These are phyloP conservation scores for Chrysoporthe puriensis DNA, from an alignment of 2,329 filamentous ascomycete species.

Conservation along the genomic window DNA sequence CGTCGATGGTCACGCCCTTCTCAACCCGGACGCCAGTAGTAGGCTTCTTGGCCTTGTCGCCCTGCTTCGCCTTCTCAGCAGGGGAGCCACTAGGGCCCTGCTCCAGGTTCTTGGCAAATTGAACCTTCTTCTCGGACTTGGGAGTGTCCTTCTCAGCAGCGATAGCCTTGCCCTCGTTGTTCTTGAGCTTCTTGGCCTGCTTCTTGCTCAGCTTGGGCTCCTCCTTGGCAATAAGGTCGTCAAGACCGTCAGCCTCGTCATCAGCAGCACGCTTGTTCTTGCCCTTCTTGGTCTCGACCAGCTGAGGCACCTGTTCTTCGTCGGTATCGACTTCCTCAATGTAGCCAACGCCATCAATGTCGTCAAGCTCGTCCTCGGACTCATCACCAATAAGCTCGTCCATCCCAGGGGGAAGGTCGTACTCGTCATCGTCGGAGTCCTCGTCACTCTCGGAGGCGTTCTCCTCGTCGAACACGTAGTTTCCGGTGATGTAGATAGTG, in stretches of 20 bases:
- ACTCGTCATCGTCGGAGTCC: slow-evolving; percentile 72
- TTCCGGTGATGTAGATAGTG: slow-evolving; percentile 89
- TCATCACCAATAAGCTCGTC: slow-evolving; percentile 73
- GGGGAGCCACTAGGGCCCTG: slow-evolving; percentile 84
- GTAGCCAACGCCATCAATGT: slow-evolving; percentile 72
- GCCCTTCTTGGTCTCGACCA: slow-evolving; percentile 65
- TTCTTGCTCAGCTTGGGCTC: slow-evolving; percentile 89
- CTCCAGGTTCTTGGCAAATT: slow-evolving; percentile 98
- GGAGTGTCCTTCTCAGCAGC: slow-evolving; percentile 58
- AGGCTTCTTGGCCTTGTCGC: slow-evolving; percentile 48
- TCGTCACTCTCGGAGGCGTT: slow-evolving; percentile 66
- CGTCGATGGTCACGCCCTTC: slow-evolving; percentile 89
- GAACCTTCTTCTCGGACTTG: slow-evolving; percentile 88
- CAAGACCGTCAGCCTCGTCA: slow-evolving; percentile 69
- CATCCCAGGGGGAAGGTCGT: slow-evolving; percentile 79
- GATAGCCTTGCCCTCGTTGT: slow-evolving; percentile 92
- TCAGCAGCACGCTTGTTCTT: slow-evolving; percentile 96
- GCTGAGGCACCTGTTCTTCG: slow-evolving; percentile 72
- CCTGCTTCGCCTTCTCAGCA: slow-evolving; percentile 44
- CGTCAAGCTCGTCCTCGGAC: slow-evolving; percentile 78
- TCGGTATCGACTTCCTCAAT: slow-evolving; percentile 82
- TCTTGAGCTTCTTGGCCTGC: slow-evolving; percentile 97
- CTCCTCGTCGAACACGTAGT: slow-evolving; percentile 80
- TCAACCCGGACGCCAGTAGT: slow-evolving; percentile 74
- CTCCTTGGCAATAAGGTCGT: slow-evolving; percentile 82